Percentiles rank a stretch among this genome's conserved stretches.
These are phyloP conservation scores for Liriodendron chinense DNA, from an alignment of 164 flowering plant species.

Conservation along the genomic window DNA sequence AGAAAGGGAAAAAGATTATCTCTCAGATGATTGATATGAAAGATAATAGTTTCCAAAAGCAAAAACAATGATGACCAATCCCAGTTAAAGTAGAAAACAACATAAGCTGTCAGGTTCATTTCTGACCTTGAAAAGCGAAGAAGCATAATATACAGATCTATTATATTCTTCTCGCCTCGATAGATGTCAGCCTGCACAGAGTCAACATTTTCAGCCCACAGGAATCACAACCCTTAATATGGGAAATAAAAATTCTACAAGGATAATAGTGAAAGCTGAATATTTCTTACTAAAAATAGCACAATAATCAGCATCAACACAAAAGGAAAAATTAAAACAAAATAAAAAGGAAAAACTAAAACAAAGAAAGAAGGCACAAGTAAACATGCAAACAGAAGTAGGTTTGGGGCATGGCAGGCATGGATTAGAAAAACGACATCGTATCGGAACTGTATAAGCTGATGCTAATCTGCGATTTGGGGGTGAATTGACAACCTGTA, in stretches of 20 bases:
- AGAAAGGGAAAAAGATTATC: background rate
- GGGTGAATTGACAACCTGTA: too few relatives aligned
- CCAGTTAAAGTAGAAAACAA: background rate
- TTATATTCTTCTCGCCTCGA: conserved; percentile 70
- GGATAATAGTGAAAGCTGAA: background rate
- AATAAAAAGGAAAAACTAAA: background rate
- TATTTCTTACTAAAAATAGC: background rate
- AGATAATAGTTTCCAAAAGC: background rate
- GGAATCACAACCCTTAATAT: background rate
- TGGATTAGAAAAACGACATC: background rate
- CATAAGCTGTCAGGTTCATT: conserved; percentile 1
- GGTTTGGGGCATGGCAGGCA: background rate
- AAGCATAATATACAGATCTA: conserved; percentile 86
- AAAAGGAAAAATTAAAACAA: background rate
- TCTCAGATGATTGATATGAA: too few relatives aligned
- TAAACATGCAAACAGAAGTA: background rate
- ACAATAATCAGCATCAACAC: background rate
- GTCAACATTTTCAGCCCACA: background rate
- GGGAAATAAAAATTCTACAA: background rate
- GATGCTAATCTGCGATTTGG: too few relatives aligned
- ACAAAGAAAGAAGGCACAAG: background rate
- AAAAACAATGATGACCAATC: background rate
- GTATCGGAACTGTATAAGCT: background rate
- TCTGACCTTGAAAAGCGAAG: conserved; percentile 87
- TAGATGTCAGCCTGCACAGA: conserved; percentile 78